These are phyloP conservation scores for Brassica nigra DNA, from an alignment of 345 rosid species.

Conservation along the genomic window DNA sequence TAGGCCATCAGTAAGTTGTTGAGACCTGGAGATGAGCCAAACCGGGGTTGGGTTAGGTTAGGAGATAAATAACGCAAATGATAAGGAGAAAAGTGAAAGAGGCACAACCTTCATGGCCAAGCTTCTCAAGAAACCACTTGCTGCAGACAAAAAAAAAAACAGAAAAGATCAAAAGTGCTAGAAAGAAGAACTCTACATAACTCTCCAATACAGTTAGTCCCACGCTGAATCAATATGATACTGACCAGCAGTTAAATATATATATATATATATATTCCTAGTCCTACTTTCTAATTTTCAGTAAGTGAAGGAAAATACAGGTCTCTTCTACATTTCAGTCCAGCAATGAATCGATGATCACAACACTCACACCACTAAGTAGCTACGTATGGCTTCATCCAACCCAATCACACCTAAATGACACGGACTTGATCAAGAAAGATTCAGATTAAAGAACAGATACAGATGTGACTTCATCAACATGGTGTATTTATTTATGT, in stretches of 20 bases:
- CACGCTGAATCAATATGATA: conserved; percentile 3
- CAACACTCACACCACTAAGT: not conserved
- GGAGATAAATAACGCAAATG: not conserved
- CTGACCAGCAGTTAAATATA: not conserved
- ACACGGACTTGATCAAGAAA: not conserved
- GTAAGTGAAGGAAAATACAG: not conserved
- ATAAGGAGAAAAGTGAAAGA: not conserved
- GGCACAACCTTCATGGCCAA: conserved; percentile 83
- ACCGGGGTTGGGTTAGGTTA: not conserved
- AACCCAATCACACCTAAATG: not conserved
- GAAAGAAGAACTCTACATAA: conserved; percentile 13
- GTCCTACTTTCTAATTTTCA: not conserved
- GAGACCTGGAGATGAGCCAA: conserved; percentile 54
- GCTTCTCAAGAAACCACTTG: conserved; percentile 93
- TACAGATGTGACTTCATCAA: not conserved
- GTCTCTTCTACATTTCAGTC: not conserved
- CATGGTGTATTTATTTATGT: not conserved
- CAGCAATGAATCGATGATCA: conserved; percentile 1
- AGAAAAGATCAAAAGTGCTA: conserved; percentile 20
- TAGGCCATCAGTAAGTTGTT: conserved; percentile 84
- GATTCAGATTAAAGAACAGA: not conserved
- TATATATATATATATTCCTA: not conserved
- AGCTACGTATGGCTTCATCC: not conserved
- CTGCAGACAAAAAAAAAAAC: conserved; percentile 48
- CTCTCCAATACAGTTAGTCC: not conserved